Base-by-base conservation (phyloP, 345 rosid genomes). In the Zanthoxylum bungeanum region DNA sequence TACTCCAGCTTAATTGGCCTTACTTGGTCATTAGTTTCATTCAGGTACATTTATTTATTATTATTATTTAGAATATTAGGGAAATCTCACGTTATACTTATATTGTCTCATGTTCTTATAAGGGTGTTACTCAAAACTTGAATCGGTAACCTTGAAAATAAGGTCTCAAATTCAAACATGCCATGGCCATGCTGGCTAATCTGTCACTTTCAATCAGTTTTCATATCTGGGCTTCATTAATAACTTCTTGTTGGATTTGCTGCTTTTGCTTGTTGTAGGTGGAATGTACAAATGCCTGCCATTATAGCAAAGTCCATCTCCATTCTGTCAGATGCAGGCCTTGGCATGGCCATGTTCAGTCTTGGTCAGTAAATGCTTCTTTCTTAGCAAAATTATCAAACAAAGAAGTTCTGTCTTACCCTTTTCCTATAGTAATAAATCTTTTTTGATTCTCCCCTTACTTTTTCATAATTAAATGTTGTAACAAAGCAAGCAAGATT, bases 341-440 rank as follows among this genome's bases (percentile, higher is more conserved):
- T 95, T 64, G 99, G 99, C 94, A 93, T 95, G 99, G 99, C 99
- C 71, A 95, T 95, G 99, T 95, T 95, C 91, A 95, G 99, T 85
- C 98, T 95, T 36, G 99, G 99, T 95, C 87, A 93, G 99, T 88
- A 27, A 40, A 58, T 49, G 33, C 75, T 19, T 46, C 39, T n/a
- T n/a, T n/a, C n/a, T n/a, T n/a, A n/a, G n/a, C n/a, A n/a, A n/a
- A n/a, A n/a, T n/a, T n/a, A n/a, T n/a, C n/a, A n/a, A n/a, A n/a
- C n/a, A n/a, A n/a, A n/a, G n/a, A n/a, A n/a, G n/a, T n/a, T n/a
- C n/a, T n/a, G 30, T 31, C 30, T 22, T 27, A 24, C 6, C 6
- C 49, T 44, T 14, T 68, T 49, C 25, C 40, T 58, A 57, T 50
- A 37, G 3, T 22, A 34, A 44, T 42, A 60, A 59, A 30, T 69